A percentile compares a stretch with the other conserved stretches of the same genome.
phyloP scores from a whole-genome alignment of 805 yeast species.

The Torulaspora gathmanii region DNA sequence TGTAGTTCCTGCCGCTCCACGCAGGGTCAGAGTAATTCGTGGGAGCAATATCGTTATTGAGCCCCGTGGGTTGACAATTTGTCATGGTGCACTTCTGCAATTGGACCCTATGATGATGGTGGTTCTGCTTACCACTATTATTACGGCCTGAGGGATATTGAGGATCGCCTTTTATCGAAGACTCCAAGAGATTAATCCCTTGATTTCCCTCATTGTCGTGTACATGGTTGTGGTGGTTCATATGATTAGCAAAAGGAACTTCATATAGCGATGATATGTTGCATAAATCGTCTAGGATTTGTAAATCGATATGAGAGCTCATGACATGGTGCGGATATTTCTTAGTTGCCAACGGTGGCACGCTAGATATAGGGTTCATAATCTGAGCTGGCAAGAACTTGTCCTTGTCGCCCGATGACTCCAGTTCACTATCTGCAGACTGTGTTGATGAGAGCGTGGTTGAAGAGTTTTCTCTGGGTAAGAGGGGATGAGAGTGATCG shows the following conservation, averaged over 20 bases:
- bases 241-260: constrained; percentile 32
- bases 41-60: not conserved
- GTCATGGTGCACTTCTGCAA: constrained; percentile 32
- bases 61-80: not conserved
- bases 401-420: not conserved
- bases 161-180: constrained; percentile 7
- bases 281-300: constrained; percentile 32
- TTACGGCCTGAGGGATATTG: constrained; percentile 5
- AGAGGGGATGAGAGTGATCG: constrained; percentile 5
- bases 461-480: constrained; percentile 2
- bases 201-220: constrained; percentile 11
- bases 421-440: constrained; percentile 7
- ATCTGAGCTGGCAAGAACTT: not conserved
- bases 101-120: constrained; percentile 40
- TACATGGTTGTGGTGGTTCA: constrained; percentile 23
- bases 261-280: constrained; percentile 35
- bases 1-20: constrained; percentile 1
- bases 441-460: constrained; percentile 11
- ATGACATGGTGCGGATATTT: constrained; percentile 21
- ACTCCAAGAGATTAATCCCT: constrained; percentile 15
- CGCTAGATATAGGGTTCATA: not conserved
- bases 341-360: not conserved
- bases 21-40: not conserved
- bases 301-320: constrained; percentile 28
- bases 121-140: constrained; percentile 20